Evolutionary conservation across 2,329 filamentous ascomycete genomes (phyloP).

Genomic region (Leptographium wingfieldii): DNA sequence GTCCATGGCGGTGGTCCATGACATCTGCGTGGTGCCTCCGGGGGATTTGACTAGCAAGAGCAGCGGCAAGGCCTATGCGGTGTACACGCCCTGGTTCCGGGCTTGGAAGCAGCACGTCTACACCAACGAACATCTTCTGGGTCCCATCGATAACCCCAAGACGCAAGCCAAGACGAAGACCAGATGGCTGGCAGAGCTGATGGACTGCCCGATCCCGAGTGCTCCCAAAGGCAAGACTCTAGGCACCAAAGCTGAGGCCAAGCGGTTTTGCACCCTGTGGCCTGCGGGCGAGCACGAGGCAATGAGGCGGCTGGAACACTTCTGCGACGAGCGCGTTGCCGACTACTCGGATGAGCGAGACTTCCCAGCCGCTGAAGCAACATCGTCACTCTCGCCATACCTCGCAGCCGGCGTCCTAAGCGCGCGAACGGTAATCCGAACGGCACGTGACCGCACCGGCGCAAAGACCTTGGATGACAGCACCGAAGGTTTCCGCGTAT

Average conservation of each 20-base stretch:
- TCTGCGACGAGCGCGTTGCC: not conserved
- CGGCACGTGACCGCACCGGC: constrained; percentile 14
- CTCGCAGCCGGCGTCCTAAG: constrained; percentile 51
- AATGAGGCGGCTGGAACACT: not conserved
- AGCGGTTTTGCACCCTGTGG: not conserved
- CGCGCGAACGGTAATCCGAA: constrained; percentile 68
- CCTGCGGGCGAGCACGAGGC: not conserved
- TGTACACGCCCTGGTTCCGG: constrained; percentile 74
- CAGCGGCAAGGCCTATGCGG: constrained; percentile 65
- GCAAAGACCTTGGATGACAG: constrained; percentile 33
- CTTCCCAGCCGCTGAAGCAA: not conserved
- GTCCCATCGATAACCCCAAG: not conserved
- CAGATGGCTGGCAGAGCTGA: constrained; percentile 37
- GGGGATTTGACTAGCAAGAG: constrained; percentile 52
- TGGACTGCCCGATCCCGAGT: not conserved
- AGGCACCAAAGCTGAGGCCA: not conserved
- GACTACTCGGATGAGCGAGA: not conserved
- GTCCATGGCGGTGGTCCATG: not conserved
- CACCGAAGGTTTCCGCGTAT: constrained; percentile 51
- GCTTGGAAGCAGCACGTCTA: constrained; percentile 64
- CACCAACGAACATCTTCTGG: constrained; percentile 51
- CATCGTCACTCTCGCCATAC: not conserved
- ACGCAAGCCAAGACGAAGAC: not conserved
- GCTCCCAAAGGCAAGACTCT: not conserved
- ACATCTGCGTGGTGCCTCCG: constrained; percentile 54